phyloP scores from a whole-genome alignment of 2,329 filamentous ascomycete species.

The Alternaria gaisen region DNA sequence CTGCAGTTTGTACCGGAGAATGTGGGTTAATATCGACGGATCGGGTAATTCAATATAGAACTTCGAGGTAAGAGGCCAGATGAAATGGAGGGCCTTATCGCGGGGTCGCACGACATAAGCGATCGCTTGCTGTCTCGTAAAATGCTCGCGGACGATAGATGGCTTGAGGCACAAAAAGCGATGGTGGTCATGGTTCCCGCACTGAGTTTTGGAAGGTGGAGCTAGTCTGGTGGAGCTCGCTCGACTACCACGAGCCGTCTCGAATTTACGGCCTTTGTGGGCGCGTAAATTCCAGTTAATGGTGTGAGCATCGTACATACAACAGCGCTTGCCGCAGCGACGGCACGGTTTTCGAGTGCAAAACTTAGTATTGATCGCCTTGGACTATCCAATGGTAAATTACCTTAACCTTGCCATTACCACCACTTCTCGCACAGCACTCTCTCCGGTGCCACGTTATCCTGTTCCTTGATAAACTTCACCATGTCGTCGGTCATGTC shows the following conservation, averaged over 20 bases:
- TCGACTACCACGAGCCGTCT: constrained; percentile 16
- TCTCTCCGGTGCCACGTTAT: constrained; percentile 49
- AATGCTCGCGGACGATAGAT: neutral
- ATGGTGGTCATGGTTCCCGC: neutral
- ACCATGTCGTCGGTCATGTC: constrained; percentile 60
- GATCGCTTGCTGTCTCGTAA: constrained; percentile 7
- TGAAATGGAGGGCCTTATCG: constrained; percentile 2
- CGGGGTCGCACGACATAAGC: constrained; percentile 16
- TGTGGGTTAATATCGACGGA: constrained; percentile 25
- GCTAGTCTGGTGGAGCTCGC: constrained; percentile 5
- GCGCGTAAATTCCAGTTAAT: constrained; percentile 38
- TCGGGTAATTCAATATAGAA: constrained; percentile 26
- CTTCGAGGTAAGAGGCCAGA: constrained; percentile 10
- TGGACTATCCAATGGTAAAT: constrained; percentile 7
- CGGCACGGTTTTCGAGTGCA: constrained; percentile 6
- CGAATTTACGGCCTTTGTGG: constrained; percentile 33
- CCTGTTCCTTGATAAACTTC: constrained; percentile 48
- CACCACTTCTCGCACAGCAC: constrained; percentile 64
- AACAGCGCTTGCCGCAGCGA: constrained; percentile 26
- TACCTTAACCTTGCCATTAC: constrained; percentile 39
- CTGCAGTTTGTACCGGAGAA: constrained; percentile 13
- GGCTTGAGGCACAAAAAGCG: neutral
- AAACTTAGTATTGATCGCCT: constrained; percentile 7
- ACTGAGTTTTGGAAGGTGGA: constrained; percentile 5
- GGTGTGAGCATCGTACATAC: constrained; percentile 31